Evolutionary conservation across 106 monocot genomes (phyloP).

Genomic region (Dendrobium chrysotoxum): DNA sequence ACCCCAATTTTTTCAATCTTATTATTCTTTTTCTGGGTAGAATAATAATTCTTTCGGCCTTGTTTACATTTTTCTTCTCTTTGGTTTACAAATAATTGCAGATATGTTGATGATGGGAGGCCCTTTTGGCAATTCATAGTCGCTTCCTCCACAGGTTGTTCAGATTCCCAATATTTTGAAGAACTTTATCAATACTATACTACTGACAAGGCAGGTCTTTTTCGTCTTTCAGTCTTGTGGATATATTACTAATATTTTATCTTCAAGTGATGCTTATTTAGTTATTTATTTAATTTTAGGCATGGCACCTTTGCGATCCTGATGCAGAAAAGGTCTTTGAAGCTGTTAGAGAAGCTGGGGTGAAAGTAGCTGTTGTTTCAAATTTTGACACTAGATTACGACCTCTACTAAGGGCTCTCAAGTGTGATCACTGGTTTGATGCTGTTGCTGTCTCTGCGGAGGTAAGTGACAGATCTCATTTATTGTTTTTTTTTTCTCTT

Average conservation of each 20-base stretch:
- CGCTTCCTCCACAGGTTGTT: slow-evolving; percentile 92
- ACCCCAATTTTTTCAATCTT: not conserved
- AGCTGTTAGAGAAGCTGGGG: slow-evolving; percentile 71
- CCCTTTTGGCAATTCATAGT: slow-evolving; percentile 98
- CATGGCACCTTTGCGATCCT: slow-evolving; percentile 92
- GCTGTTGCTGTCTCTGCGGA: slow-evolving; percentile 95
- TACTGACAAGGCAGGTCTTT: slow-evolving; percentile 62
- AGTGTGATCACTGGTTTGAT: slow-evolving; percentile 96
- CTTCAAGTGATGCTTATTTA: not conserved
- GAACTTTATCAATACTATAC: slow-evolving; percentile 94
- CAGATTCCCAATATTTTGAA: slow-evolving; percentile 84
- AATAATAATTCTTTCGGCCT: not conserved
- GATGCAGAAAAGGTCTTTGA: slow-evolving; percentile 81
- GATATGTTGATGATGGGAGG: slow-evolving; percentile 97
- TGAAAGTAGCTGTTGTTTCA: slow-evolving; percentile 87
- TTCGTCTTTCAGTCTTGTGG: not conserved
- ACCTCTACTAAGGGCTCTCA: slow-evolving; percentile 79
- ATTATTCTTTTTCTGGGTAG: not conserved
- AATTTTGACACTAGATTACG: slow-evolving; percentile 93
- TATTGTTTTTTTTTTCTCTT: not conserved
- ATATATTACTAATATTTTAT: not conserved
- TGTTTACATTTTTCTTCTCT: not conserved
- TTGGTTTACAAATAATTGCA: slow-evolving; percentile 15
- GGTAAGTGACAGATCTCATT: slow-evolving; percentile 21
- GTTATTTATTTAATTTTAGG: slow-evolving; percentile 27